phyloP scores from a whole-genome alignment of 495 filamentous ascomycete genomes.

The Penicillium riverlandense region DNA sequence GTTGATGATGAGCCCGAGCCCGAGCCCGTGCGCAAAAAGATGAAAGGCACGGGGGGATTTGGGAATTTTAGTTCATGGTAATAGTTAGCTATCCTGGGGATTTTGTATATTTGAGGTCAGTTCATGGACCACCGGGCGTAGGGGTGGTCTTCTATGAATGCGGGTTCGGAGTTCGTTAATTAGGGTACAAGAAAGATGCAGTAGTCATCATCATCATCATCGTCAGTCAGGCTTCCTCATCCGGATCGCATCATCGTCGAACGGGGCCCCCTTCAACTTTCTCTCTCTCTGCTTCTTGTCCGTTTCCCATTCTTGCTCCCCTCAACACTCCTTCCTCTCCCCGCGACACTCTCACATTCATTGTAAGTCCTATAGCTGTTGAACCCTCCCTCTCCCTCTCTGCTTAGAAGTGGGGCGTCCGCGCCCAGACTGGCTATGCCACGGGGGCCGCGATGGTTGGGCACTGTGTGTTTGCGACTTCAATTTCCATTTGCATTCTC shows the following conservation, averaged over 20 bases:
- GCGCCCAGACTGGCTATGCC: too few species aligned
- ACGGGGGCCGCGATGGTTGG: too few species aligned
- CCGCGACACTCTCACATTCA: background rate
- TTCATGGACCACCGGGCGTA: background rate
- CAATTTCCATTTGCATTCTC: too few species aligned
- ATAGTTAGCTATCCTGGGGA: background rate
- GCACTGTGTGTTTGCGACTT: too few species aligned
- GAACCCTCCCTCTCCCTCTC: too few species aligned
- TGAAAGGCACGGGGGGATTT: conserved; percentile 70
- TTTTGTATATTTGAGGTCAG: background rate
- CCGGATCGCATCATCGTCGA: conserved; percentile 1
- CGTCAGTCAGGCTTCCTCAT: conserved; percentile 1
- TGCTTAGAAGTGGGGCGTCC: too few species aligned
- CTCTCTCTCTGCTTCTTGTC: background rate
- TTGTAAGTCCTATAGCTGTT: too few species aligned
- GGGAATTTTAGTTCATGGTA: conserved; percentile 68
- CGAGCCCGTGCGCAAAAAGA: conserved; percentile 74
- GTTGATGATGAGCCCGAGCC: conserved; percentile 51
- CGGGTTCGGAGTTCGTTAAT: conserved; percentile 10
- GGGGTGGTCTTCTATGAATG: background rate
- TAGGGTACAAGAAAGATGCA: background rate
- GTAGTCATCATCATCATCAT: too few species aligned
- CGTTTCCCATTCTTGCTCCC: background rate
- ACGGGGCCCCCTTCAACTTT: background rate
- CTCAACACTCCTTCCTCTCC: background rate